Evolutionary conservation across 306 rosid species (phyloP).

Genomic region (Prunus salicina): DNA sequence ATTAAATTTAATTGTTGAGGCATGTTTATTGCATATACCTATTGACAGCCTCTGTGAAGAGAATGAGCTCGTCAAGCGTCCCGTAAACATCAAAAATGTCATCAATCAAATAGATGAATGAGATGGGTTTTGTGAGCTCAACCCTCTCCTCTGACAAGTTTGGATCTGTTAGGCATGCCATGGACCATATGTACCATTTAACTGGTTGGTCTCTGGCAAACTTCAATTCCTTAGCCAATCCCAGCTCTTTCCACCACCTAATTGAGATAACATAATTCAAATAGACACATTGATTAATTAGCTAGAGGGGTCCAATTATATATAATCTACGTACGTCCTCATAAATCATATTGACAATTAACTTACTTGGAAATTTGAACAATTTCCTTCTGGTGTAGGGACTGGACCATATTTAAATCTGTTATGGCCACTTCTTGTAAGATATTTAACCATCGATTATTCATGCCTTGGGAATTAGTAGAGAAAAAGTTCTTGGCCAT

Average conservation of each 20-base stretch:
- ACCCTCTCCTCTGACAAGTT: constrained; percentile 48
- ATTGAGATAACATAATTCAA: not conserved
- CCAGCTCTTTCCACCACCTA: constrained; percentile 70
- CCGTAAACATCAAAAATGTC: constrained; percentile 71
- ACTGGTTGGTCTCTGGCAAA: constrained; percentile 63
- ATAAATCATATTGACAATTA: not conserved
- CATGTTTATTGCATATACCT: constrained; percentile 27
- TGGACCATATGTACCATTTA: constrained; percentile 66
- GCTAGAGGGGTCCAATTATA: too few species aligned
- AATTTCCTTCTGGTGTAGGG: constrained; percentile 37
- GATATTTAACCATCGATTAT: constrained; percentile 35
- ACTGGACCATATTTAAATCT: constrained; percentile 36
- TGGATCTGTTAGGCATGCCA: constrained; percentile 53
- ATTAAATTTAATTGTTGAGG: not conserved
- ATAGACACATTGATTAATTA: not conserved
- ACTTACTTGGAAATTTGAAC: constrained; percentile 40
- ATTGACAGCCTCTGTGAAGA: constrained; percentile 50
- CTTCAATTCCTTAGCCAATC: constrained; percentile 43
- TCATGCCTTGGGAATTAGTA: constrained; percentile 10
- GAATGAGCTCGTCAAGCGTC: constrained; percentile 47
- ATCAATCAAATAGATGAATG: constrained; percentile 61
- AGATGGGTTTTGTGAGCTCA: constrained; percentile 63
- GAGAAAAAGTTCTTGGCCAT: constrained; percentile 31
- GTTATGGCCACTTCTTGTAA: constrained; percentile 43
- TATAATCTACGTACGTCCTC: too few species aligned